Evolutionary conservation across 257 asterid species (phyloP).

Genomic region (Plantago ovata): DNA sequence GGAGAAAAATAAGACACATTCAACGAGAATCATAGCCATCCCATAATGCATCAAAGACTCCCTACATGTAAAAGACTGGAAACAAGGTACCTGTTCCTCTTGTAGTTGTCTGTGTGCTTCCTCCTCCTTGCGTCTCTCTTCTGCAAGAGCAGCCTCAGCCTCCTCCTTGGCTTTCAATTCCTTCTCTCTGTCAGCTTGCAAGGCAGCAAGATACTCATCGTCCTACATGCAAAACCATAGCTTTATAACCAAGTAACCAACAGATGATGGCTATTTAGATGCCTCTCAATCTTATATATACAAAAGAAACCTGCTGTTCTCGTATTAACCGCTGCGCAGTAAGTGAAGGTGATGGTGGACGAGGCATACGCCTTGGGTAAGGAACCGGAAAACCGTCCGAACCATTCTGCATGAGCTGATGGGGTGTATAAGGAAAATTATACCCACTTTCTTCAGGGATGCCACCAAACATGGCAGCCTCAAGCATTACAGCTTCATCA

Average conservation of each 20-base stretch:
- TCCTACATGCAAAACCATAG: constrained; percentile 48
- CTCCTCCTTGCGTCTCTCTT: constrained; percentile 77
- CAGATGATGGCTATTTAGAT: neutral
- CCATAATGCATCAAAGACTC: neutral
- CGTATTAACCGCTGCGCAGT: constrained; percentile 91
- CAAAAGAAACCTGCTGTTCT: constrained; percentile 76
- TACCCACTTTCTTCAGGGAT: constrained; percentile 73
- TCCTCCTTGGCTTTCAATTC: constrained; percentile 94
- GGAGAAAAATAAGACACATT: neutral
- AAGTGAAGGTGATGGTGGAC: constrained; percentile 94
- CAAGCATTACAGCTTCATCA: constrained; percentile 99
- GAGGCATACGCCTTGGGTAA: constrained; percentile 47
- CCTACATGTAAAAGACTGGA: neutral
- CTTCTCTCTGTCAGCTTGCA: constrained; percentile 98
- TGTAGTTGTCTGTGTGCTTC: constrained; percentile 51
- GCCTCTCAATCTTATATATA: constrained; percentile 18
- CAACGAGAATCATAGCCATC: neutral
- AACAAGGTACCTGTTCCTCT: constrained; percentile 62
- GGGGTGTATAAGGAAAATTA: constrained; percentile 58
- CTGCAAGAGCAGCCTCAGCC: constrained; percentile 85
- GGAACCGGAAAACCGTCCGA: constrained; percentile 42
- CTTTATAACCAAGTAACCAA: constrained; percentile 16
- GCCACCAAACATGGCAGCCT: constrained; percentile 99
- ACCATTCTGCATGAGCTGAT: constrained; percentile 58
- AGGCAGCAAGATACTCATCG: constrained; percentile 87